phyloP scores from a whole-genome alignment of 1,284 basidiomycete species.

The Microbotryum silenes-acaulis region DNA sequence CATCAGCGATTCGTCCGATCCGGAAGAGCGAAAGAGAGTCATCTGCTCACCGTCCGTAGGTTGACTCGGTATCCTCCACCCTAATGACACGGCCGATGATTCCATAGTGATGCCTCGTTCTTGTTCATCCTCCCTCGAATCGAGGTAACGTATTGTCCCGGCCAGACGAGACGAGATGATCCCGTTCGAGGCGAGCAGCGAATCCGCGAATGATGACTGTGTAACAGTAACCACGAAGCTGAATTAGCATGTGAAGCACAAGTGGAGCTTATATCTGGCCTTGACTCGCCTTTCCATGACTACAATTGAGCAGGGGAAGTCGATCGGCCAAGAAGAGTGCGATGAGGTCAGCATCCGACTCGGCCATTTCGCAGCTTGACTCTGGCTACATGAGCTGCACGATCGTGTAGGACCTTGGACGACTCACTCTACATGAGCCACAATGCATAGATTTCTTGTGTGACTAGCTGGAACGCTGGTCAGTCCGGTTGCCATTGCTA shows the following conservation, averaged over 20 bases:
- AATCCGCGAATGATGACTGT: slow-evolving; percentile 69
- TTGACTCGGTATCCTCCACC: slow-evolving; percentile 22
- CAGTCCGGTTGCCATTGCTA: background rate
- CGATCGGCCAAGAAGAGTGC: background rate
- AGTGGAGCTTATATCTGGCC: background rate
- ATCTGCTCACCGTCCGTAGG: slow-evolving; percentile 1
- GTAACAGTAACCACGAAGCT: background rate
- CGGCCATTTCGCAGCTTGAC: too few relatives aligned
- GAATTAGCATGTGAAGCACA: background rate
- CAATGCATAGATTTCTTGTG: slow-evolving; percentile 31
- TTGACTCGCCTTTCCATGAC: too few relatives aligned
- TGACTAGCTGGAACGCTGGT: slow-evolving; percentile 1
- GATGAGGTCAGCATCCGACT: too few relatives aligned
- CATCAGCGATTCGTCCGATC: background rate
- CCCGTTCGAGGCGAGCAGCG: slow-evolving; percentile 90
- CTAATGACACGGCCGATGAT: slow-evolving; percentile 62
- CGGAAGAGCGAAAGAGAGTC: background rate
- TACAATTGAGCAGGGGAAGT: background rate
- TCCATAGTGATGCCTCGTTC: slow-evolving; percentile 99
- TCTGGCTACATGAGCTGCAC: too few relatives aligned
- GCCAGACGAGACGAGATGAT: slow-evolving; percentile 94
- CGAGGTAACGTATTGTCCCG: slow-evolving; percentile 91
- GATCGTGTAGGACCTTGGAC: too few relatives aligned
- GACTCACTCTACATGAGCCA: slow-evolving; percentile 45
- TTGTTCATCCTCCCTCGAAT: slow-evolving; percentile 95